Conservation (phyloP, 495 filamentous ascomycete genomes). For the Lepidopterella palustris region DNA sequence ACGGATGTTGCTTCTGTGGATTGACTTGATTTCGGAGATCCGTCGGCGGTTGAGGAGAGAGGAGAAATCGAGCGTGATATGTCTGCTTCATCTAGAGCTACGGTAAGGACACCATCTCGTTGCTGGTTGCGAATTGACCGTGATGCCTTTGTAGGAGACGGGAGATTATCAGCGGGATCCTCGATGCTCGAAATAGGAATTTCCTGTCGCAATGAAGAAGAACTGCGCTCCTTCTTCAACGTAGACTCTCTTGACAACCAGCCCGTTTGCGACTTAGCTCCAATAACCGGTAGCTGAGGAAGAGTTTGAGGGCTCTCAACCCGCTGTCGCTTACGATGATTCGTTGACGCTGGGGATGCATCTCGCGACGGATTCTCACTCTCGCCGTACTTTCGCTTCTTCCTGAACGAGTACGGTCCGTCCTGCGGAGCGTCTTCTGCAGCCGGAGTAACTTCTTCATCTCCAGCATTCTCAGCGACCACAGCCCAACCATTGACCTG, state of each 20-base stretch:
- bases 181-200: constrained; percentile 25
- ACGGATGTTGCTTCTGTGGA: constrained; percentile 25
- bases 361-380: background rate
- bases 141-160: constrained; percentile 4
- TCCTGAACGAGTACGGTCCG: constrained; percentile 22
- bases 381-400: constrained; percentile 26
- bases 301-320: background rate
- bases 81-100: constrained; percentile 16
- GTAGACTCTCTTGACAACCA: background rate
- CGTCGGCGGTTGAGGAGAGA: constrained; percentile 4
- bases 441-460: background rate
- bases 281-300: background rate
- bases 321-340: constrained; percentile 10
- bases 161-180: constrained; percentile 14
- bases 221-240: constrained; percentile 20
- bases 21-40: constrained; percentile 16
- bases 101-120: constrained; percentile 14
- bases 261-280: background rate
- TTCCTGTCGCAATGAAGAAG: constrained; percentile 19
- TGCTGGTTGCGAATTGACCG: constrained; percentile 19
- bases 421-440: constrained; percentile 1
- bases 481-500: constrained; percentile 73
- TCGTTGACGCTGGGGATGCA: background rate
- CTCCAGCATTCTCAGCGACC: constrained; percentile 4
- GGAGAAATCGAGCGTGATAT: constrained; percentile 13